A percentile compares a stretch with the other conserved stretches of the same genome.
Conservation (phyloP, 768 basidiomycete genomes). For the Psilocybe tampanensis region DNA sequence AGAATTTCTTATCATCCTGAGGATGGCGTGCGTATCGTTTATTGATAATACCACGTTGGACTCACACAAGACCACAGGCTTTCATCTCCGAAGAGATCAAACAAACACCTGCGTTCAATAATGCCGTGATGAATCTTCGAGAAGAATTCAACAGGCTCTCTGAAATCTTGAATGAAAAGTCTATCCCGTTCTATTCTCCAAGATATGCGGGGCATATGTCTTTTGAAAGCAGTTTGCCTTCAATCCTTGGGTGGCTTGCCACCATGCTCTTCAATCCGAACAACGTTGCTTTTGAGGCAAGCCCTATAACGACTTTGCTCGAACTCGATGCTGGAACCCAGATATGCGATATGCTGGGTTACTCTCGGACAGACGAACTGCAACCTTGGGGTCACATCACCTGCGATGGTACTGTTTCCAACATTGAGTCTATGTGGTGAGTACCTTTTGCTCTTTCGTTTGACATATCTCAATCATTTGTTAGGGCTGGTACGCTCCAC, state of each 20-base stretch:
- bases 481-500: slow-evolving; percentile 11
- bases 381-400: slow-evolving; percentile 45
- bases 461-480: neutral
- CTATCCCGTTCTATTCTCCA: slow-evolving; percentile 41
- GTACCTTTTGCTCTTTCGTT: neutral
- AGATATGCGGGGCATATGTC: slow-evolving; percentile 44
- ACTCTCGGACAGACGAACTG: neutral
- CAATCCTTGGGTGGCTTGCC: slow-evolving; percentile 29
- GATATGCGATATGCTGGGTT: slow-evolving; percentile 43
- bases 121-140: neutral
- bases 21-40: slow-evolving; percentile 18
- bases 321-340: slow-evolving; percentile 41
- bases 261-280: slow-evolving; percentile 42
- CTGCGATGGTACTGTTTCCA: slow-evolving; percentile 44
- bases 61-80: neutral
- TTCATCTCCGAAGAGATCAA: slow-evolving; percentile 1
- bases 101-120: slow-evolving; percentile 1
- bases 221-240: slow-evolving; percentile 34
- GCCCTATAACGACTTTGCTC: slow-evolving; percentile 39
- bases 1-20: slow-evolving; percentile 30
- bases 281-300: slow-evolving; percentile 43
- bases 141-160: neutral
- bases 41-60: neutral
- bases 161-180: slow-evolving; percentile 27
- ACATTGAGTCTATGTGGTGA: slow-evolving; percentile 46